Base-by-base conservation (phyloP, 108 stramenopile species). In the Skeletonema costatum region DNA sequence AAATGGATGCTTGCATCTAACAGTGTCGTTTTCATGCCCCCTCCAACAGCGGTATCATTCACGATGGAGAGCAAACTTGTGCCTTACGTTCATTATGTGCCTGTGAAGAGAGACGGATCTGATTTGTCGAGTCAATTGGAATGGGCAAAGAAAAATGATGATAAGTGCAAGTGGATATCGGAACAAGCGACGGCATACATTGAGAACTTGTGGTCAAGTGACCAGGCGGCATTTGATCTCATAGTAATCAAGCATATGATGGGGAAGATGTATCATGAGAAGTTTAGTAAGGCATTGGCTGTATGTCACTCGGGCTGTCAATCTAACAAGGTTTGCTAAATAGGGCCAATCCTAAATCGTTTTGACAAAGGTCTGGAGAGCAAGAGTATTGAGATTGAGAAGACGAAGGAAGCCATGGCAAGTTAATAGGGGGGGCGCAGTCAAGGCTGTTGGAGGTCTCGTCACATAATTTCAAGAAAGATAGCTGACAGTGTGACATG, bases 71-170 rank as follows among this genome's bases (percentile, higher is more conserved):
- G 88, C 39, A 56, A 82, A 64, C 73, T 93, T 32, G 76, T 83
- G 62, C 89, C 90, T 10, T 91, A 87, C 87, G 88, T 91, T 5
- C 93, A 93, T 71, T 93, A 91, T 66, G 72, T 93, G 33, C 93
- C 93, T 1, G 38, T 93, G 76, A 79, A 89, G 38, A 78, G 78
- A 5, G 75, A 84, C 78, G 29, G 30, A 1, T 86, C 74, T 1
- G 80, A 93, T 70, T 79, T 89, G 5, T 82, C 88, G 41, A 89
- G 90, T 38, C 81, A 66, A 41, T 77, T 93, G 68, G 67, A 88
- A 61, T 93, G 93, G 93, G 78, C 89, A 8, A 32, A 86, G 12
- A 85, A 91, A 13, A 77, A 93, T 67, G 89, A 90, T 38, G 80
- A 84, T 16, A 72, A 78, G 51, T 90, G 90, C 30, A 86, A 71